phyloP scores from a whole-genome alignment of 2,329 filamentous ascomycete species.

The Zopfia rhizophila region DNA sequence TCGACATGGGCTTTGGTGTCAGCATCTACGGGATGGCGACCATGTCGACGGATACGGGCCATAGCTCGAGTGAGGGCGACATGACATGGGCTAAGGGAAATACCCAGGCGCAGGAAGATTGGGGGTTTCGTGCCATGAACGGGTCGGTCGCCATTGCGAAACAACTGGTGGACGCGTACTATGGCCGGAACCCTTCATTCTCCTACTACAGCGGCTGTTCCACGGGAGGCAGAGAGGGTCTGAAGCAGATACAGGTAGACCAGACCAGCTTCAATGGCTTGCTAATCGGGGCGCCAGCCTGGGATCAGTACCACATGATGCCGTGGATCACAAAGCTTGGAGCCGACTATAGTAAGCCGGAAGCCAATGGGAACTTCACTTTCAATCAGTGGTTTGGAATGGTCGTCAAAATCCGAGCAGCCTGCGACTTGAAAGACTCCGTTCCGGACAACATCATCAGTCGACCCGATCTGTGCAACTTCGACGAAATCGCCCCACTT shows the following conservation, averaged over 20 bases:
- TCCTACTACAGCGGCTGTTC: constrained; percentile 67
- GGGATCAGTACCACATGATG: constrained; percentile 58
- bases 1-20: constrained; percentile 55
- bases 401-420: constrained; percentile 11
- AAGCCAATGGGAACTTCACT: too few species aligned
- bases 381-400: constrained; percentile 50
- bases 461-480: constrained; percentile 26
- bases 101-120: constrained; percentile 46
- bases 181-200: constrained; percentile 52
- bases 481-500: constrained; percentile 23
- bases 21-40: constrained; percentile 51
- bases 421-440: constrained; percentile 33
- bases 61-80: constrained; percentile 42
- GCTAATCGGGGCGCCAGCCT: constrained; percentile 59
- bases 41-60: constrained; percentile 53
- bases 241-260: constrained; percentile 61
- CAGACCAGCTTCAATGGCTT: constrained; percentile 66
- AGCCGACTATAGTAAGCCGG: too few species aligned
- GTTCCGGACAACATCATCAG: constrained; percentile 42
- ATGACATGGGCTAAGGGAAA: constrained; percentile 41
- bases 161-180: constrained; percentile 58
- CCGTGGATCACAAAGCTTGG: constrained; percentile 52
- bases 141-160: constrained; percentile 59
- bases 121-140: constrained; percentile 46
- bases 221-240: constrained; percentile 65